Evolutionary conservation across 345 rosid genomes (phyloP).

Genomic region (Cardiospermum halicacabum): DNA sequence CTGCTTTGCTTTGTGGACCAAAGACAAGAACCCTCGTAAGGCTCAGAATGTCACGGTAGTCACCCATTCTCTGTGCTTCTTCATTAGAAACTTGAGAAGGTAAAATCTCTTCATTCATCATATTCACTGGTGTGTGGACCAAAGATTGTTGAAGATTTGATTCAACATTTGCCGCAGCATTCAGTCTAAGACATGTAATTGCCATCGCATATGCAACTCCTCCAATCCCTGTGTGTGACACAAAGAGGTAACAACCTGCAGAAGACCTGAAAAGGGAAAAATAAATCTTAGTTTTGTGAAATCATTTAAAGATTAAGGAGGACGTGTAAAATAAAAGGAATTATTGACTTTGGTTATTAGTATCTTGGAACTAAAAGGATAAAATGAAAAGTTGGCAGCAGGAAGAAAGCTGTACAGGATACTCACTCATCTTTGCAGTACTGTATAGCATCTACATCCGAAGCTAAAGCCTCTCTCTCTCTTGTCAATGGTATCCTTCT

Average conservation of each 20-base stretch:
- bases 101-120: constrained; percentile 29
- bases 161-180: constrained; percentile 44
- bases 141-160: constrained; percentile 24
- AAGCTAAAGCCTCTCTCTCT: constrained; percentile 87
- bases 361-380: constrained; percentile 2
- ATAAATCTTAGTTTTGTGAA: not conserved
- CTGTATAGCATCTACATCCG: constrained; percentile 86
- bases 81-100: constrained; percentile 57
- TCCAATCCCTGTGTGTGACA: constrained; percentile 91
- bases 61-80: constrained; percentile 80
- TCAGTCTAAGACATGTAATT: constrained; percentile 67
- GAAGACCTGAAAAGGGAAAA: constrained; percentile 31
- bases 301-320: constrained; percentile 5
- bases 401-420: constrained; percentile 11
- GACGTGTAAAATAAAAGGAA: not conserved
- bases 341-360: not conserved
- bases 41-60: constrained; percentile 92
- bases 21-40: constrained; percentile 82
- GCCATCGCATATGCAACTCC: constrained; percentile 94
- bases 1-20: constrained; percentile 95
- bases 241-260: constrained; percentile 74
- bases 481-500: constrained; percentile 90
- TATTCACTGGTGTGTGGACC: constrained; percentile 26
- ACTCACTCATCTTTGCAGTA: constrained; percentile 71
- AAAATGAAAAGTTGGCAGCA: not conserved